Conservation (phyloP, 257 asterid species). For the Scutellaria galericulata region DNA sequence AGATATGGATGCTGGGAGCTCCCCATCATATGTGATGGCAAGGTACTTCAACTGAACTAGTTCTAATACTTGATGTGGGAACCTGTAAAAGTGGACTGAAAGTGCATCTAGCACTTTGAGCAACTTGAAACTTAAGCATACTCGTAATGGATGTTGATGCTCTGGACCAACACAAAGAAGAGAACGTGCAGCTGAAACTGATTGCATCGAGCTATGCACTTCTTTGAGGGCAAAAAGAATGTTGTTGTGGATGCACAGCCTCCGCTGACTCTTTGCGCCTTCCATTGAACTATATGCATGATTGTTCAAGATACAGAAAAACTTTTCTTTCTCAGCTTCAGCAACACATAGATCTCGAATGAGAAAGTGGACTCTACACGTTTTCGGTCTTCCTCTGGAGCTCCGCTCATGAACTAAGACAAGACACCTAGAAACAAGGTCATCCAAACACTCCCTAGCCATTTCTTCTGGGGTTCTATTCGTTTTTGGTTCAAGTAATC, state of each 20-base stretch:
- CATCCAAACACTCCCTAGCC: constrained; percentile 1
- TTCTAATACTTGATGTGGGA: neutral
- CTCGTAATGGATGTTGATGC: neutral
- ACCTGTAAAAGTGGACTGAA: neutral
- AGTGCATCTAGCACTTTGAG: constrained; percentile 28
- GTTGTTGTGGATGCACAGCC: constrained; percentile 23
- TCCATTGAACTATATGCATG: neutral
- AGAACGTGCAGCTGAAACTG: constrained; percentile 17
- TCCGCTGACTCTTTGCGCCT: neutral
- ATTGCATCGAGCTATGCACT: neutral
- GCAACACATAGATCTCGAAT: neutral
- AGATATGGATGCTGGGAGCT: constrained; percentile 14
- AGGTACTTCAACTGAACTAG: constrained; percentile 32
- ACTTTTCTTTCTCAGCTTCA: constrained; percentile 3
- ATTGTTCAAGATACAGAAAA: neutral
- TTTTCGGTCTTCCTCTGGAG: neutral
- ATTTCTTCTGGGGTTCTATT: constrained; percentile 4
- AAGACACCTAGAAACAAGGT: constrained; percentile 24
- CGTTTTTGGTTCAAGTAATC: neutral
- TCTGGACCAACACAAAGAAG: constrained; percentile 12
- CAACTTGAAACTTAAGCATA: neutral
- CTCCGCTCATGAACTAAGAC: neutral
- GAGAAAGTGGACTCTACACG: constrained; percentile 10
- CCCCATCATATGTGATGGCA: constrained; percentile 13
- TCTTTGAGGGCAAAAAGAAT: neutral